Conservation (phyloP, 805 yeast genomes). For the Pichia phayaonensis region DNA sequence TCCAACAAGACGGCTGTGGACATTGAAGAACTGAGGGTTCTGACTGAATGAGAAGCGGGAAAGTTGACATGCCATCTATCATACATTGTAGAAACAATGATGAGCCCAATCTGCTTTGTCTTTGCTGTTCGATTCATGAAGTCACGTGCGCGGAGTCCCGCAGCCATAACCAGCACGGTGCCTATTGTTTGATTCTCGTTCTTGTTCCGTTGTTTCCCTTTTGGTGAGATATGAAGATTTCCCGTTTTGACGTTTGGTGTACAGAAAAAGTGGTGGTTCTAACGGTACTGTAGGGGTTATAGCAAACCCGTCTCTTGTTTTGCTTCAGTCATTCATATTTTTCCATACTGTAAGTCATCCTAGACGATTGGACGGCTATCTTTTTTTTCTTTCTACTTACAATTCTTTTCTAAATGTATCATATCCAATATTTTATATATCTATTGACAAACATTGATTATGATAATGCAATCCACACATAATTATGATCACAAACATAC, state of each 20-base stretch:
- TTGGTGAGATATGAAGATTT: not conserved
- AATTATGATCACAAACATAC: not conserved
- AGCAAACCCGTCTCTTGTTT: not conserved
- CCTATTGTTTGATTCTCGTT: no score
- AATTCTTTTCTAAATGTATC: not conserved
- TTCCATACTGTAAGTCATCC: not conserved
- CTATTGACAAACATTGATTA: not conserved
- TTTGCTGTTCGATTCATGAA: no score
- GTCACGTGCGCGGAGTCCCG: not conserved
- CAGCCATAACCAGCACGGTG: conserved; percentile 1
- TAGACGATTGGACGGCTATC: not conserved
- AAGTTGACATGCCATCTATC: no score
- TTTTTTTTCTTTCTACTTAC: not conserved
- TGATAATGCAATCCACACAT: not conserved
- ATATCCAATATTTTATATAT: no score
- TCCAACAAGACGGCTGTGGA: not conserved
- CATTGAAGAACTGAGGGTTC: not conserved
- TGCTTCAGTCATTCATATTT: not conserved
- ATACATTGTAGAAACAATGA: no score
- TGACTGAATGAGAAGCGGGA: not conserved
- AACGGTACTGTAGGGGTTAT: not conserved
- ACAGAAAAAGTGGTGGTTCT: no score
- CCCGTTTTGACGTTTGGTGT: no score
- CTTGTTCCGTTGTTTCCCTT: not conserved
- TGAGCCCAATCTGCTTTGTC: no score